Base-by-base conservation (phyloP, 805 yeast species). In the Sugiyamaella boreocaroliniensis region DNA sequence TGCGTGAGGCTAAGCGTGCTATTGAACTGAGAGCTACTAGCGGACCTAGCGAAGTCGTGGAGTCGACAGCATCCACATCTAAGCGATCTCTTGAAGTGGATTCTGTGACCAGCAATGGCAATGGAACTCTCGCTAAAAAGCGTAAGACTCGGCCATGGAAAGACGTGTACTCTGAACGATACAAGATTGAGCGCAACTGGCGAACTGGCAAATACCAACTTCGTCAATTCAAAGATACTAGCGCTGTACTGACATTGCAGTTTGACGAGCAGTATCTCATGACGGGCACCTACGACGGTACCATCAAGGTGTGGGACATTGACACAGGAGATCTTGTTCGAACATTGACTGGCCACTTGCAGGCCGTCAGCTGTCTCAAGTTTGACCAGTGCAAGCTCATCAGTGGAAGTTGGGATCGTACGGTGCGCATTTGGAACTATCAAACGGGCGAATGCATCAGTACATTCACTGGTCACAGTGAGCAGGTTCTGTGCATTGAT, bases 381-480 rank as follows among this genome's bases (percentile, higher is more conserved):
- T 92, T 92, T 67, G 98, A 93, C 69, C 85, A 82, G 48, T 87
- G 84, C 61, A 93, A 93, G 69, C 76, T 93, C 43, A 88, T 93
- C 44, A 87, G 97, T 0, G 97, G 96, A 11, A 90, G 96, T 1
- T 75, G 89, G 65, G 99, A 93, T 70, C 79, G 84, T 46, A 89
- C 96, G 0, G 89, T 93, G 56, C 84, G 90, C 61, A 95, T 93
- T 40, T 93, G 99, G 99, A 89, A 92, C 71, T 89, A 89, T 69
- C 84, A 85, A 58, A 89, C 96, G 0, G 99, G 99, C 40, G 86
- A 86, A 67, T 92, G 97, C 64, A 82, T 93, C 19, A 86, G 96
- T 7, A 90, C 98, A 0, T 89, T 93, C 69, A 76, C 92, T 42
- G 98, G 98, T 2, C 98, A 93, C 70, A 83, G 82, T 48, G 93